Base-by-base conservation (phyloP, 139 green algal species). In the Volvox reticuliferus region DNA sequence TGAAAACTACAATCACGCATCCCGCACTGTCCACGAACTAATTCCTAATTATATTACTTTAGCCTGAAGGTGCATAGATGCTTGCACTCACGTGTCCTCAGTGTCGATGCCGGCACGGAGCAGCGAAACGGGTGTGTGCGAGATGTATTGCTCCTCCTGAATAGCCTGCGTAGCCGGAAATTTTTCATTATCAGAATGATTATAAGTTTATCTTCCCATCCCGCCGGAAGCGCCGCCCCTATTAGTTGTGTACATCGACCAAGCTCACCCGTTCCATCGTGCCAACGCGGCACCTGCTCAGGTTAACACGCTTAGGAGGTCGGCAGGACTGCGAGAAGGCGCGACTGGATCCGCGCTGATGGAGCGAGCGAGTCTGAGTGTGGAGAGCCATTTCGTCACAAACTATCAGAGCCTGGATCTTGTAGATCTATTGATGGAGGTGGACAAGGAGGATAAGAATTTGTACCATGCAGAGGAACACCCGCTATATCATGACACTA, bases 101-200 rank as follows among this genome's bases (percentile, higher is more conserved):
- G 88, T 94, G 91, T 97, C 96, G 20, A 97, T 90, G 67, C 93
- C 96, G 21, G 92, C 88, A 62, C 96, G 93, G 62, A 96, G 91
- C 79, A 98, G 94, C 6, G 90, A 91, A 5, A 76, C 83, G 19
- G 94, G 94, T 21, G 88, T 79, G 26, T 90, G 71, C 22, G 75
- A 80, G n/a, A 96, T 61, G 35, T 94, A 94, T 20, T 95, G 90
- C 92, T 97, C 94, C 12, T 50, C 84, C 33, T 86, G 88, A 26
- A 95, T 88, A 14, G 83, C 65, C 82, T 91, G 79, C 35, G 44
- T 14, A 73, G 20, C 1, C 36, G 69, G 0, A 63, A 65, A 80
- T 18, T 61, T n/a, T n/a, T n/a, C n/a, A n/a, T n/a, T n/a, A n/a
- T n/a, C n/a, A n/a, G n/a, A n/a, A n/a, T n/a, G n/a, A n/a, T n/a